phyloP scores from a whole-genome alignment of 2,329 filamentous ascomycete genomes.

The Nemania sp. region DNA sequence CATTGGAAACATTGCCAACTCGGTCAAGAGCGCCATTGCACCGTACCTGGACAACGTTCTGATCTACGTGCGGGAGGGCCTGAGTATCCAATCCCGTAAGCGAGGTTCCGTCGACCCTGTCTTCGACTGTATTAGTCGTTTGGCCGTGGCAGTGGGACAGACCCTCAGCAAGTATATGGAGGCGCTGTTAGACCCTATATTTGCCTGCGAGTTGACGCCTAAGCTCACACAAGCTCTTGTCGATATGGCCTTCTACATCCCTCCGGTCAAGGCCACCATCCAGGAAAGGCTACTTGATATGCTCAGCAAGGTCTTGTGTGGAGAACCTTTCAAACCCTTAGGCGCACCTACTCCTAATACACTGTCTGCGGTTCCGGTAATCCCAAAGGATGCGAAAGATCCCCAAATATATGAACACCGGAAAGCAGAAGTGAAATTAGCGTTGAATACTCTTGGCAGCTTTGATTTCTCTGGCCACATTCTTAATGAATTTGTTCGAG shows the following conservation, averaged over 20 bases:
- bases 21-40: constrained; percentile 91
- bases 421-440: constrained; percentile 87
- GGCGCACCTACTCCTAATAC: constrained; percentile 85
- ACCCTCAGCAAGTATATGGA: constrained; percentile 99
- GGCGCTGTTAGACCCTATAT: constrained; percentile 90
- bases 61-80: constrained; percentile 88
- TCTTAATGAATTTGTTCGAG: constrained; percentile 96
- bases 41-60: constrained; percentile 94
- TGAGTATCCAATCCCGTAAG: constrained; percentile 75
- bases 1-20: constrained; percentile 94
- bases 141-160: constrained; percentile 93
- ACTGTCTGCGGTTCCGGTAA: constrained; percentile 78
- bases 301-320: constrained; percentile 90
- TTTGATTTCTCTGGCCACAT: constrained; percentile 94
- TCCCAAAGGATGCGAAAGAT: constrained; percentile 85
- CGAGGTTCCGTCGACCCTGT: constrained; percentile 73
- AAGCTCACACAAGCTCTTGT: constrained; percentile 94
- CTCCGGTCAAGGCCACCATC: constrained; percentile 87
- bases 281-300: constrained; percentile 94
- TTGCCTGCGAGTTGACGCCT: constrained; percentile 91
- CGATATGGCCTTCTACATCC: constrained; percentile 99
- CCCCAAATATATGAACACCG: constrained; percentile 77
- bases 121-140: constrained; percentile 96
- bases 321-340: constrained; percentile 87
- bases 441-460: constrained; percentile 92